phyloP scores from a whole-genome alignment of 1,139 yeast genomes.

The Pichia sp. region DNA sequence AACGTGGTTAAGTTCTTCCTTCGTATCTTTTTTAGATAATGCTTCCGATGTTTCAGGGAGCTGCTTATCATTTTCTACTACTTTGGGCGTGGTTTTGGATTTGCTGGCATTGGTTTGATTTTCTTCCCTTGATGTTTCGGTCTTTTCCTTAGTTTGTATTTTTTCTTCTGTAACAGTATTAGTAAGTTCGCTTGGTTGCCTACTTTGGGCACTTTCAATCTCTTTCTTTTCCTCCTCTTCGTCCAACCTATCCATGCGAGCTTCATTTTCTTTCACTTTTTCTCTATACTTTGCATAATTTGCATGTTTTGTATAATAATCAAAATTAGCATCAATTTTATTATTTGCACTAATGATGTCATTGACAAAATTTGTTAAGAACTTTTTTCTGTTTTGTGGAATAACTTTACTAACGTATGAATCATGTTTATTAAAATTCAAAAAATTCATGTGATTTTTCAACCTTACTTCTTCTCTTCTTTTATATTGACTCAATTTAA shows the following conservation, averaged over 20 bases:
- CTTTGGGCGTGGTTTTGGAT: too few relatives aligned
- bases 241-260: constrained; percentile 33
- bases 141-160: too few relatives aligned
- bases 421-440: constrained; percentile 19
- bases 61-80: too few relatives aligned
- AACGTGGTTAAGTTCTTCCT: too few relatives aligned
- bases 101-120: too few relatives aligned
- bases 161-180: too few relatives aligned
- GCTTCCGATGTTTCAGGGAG: too few relatives aligned
- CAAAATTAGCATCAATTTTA: constrained; percentile 28
- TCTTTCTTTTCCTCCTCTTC: constrained; percentile 28
- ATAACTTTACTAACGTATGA: constrained; percentile 19
- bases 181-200: too few relatives aligned
- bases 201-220: not conserved
- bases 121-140: too few relatives aligned
- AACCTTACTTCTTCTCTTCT: constrained; percentile 23
- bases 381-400: constrained; percentile 32
- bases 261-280: constrained; percentile 34
- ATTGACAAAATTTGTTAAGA: constrained; percentile 27
- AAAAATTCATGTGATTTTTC: constrained; percentile 23
- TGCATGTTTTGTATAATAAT: constrained; percentile 35
- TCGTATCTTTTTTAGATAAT: too few relatives aligned
- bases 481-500: constrained; percentile 16
- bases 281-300: constrained; percentile 37
- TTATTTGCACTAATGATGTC: constrained; percentile 21